Base-by-base conservation (phyloP, 108 stramenopile species). In the Pseudonitzschia multistriata region DNA sequence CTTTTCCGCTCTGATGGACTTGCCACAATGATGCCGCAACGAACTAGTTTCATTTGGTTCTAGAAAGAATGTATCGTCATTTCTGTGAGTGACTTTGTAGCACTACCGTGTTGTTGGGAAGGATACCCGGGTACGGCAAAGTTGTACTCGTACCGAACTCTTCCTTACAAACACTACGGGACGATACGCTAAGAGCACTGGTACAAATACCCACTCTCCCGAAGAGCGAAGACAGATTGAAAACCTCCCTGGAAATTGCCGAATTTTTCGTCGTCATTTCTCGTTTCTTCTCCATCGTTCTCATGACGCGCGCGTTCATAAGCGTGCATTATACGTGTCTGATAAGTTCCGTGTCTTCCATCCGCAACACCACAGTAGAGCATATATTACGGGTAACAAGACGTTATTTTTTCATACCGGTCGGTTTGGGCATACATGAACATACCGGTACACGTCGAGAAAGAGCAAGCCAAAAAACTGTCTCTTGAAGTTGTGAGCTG, bases 231-330 rank as follows among this genome's bases (percentile, higher is more conserved):
- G 50, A 52, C 50, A 25, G 24, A 25, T 24, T 52, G 50, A 25
- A 52, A 52, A 52, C 21, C 50, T 52, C 50, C 50, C 25, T 52
- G 50, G 42, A 55, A 55, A 21, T n/a, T 55, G 29, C 54, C 29
- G 27, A 55, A 30, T 59, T 59, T 57, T 59, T 59, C 35, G 28
- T 30, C 0, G 34, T 22, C 57, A 21, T 33, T 59, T 59, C 1
- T 59, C 34, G 14, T 0, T 59, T 59, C 57, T 59, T 33, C 34
- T 33, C 34, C 57, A 29, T 59, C 31, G 57, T 59, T 59, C 57
- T 59, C 29, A 21, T 59, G 57, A 35, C 57, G 57, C 57, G 57
- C 34, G 57, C 6, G n/a, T 52, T 52, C 22, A 52, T 17, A 45
- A 45, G 5, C 42, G 42, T 45, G 42, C 17, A 17, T 45, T 45